Conservation (phyloP, 805 yeast species). For the Citeromyces nyonsensis region DNA sequence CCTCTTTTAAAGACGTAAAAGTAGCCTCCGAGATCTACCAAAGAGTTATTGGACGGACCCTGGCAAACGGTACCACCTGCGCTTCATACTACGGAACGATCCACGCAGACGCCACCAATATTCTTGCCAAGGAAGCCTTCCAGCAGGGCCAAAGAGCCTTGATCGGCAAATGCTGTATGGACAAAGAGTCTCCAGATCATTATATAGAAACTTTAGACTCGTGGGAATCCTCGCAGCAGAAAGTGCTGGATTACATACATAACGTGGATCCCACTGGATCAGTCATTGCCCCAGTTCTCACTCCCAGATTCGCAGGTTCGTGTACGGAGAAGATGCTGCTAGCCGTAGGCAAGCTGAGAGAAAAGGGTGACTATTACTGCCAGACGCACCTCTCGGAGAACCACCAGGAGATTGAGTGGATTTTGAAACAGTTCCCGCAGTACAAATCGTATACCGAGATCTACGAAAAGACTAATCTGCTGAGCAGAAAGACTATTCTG, state of each 20-base stretch:
- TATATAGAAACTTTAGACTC: slow-evolving; percentile 41
- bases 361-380: slow-evolving; percentile 33
- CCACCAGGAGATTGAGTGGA: slow-evolving; percentile 55
- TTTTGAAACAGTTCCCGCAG: slow-evolving; percentile 55
- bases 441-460: slow-evolving; percentile 54
- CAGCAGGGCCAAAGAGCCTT: slow-evolving; percentile 71
- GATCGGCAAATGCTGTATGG: slow-evolving; percentile 93
- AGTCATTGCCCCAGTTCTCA: slow-evolving; percentile 50
- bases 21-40: slow-evolving; percentile 50
- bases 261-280: slow-evolving; percentile 30
- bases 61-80: slow-evolving; percentile 77
- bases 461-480: slow-evolving; percentile 42
- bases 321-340: slow-evolving; percentile 49
- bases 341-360: slow-evolving; percentile 38
- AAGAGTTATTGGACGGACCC: slow-evolving; percentile 52
- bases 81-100: slow-evolving; percentile 88
- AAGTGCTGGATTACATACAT: slow-evolving; percentile 36
- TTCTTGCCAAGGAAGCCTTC: slow-evolving; percentile 60
- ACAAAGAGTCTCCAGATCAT: slow-evolving; percentile 62
- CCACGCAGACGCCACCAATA: slow-evolving; percentile 59
- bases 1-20: slow-evolving; percentile 35
- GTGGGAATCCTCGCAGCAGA: slow-evolving; percentile 32
- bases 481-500: slow-evolving; percentile 50
- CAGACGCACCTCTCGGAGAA: slow-evolving; percentile 85
- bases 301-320: slow-evolving; percentile 86